Percentiles rank a stretch among this genome's conserved stretches.
Evolutionary conservation across 331 rosid species (phyloP).

Genomic region (Quercus lobata): DNA sequence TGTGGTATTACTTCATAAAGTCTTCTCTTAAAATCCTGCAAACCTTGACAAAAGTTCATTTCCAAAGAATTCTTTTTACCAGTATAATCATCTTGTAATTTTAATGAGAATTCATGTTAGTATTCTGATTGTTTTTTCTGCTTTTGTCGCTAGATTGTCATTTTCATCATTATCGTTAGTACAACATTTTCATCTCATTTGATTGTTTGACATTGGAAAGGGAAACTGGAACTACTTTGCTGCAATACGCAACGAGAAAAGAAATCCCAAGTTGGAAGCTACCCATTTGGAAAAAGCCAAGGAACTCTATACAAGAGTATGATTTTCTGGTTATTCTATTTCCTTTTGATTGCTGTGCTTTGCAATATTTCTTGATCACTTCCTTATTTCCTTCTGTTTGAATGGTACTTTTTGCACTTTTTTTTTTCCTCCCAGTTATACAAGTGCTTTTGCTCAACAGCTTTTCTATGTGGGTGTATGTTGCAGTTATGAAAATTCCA

Average conservation of each 20-base stretch:
- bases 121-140: conserved; percentile 15
- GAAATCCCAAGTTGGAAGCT: conserved; percentile 98
- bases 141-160: neutral
- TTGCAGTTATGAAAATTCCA: conserved; percentile 1
- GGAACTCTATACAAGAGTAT: conserved; percentile 87
- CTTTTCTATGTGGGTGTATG: conserved; percentile 10
- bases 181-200: conserved; percentile 18
- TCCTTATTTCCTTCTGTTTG: conserved; percentile 3
- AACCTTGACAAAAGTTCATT: neutral
- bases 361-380: neutral
- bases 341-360: conserved; percentile 9
- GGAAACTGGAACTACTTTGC: conserved; percentile 99
- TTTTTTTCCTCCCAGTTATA: neutral
- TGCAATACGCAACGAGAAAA: conserved; percentile 95
- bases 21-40: neutral
- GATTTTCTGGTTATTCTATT: conserved; percentile 17
- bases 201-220: conserved; percentile 43
- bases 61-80: neutral
- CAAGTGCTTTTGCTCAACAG: neutral
- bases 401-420: conserved; percentile 5
- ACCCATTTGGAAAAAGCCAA: conserved; percentile 97
- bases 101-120: conserved; percentile 1
- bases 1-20: neutral
- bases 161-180: neutral
- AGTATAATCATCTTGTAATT: neutral